Conservation (phyloP, 2,329 filamentous ascomycete genomes). For the Westerdykella sp. region DNA sequence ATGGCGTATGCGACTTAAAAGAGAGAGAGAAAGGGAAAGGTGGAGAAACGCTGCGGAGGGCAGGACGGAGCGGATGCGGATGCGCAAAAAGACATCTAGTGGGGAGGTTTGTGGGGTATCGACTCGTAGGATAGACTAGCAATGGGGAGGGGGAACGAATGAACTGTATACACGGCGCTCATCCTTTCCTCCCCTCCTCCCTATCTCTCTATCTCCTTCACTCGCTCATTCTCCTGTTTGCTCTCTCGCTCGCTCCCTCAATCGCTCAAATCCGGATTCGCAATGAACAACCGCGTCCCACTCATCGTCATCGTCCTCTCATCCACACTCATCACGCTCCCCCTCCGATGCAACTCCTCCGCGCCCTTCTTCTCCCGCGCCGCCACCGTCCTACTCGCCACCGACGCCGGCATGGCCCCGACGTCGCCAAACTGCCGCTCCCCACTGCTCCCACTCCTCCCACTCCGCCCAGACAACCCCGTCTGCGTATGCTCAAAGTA, state of each 20-base stretch:
- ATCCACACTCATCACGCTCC: conserved; percentile 62
- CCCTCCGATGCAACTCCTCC: conserved; percentile 67
- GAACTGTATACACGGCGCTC: no score
- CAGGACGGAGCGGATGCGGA: no score
- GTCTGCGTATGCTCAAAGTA: conserved; percentile 42
- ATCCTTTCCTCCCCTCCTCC: no score
- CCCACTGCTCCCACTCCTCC: conserved; percentile 31
- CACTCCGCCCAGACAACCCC: conserved; percentile 40
- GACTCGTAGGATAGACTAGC: no score
- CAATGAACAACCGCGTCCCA: conserved; percentile 67
- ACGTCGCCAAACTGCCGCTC: conserved; percentile 50
- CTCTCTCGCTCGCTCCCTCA: conserved; percentile 9
- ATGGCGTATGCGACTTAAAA: no score
- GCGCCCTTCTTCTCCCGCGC: conserved; percentile 44
- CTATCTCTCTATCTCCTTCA: no score
- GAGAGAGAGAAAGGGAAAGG: no score
- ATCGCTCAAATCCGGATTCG: conserved; percentile 67
- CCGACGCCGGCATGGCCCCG: conserved; percentile 42
- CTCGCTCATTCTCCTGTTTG: no score
- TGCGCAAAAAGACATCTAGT: no score
- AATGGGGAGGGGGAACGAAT: no score
- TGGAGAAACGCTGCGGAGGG: no score
- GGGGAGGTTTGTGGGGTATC: no score
- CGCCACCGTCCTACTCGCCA: conserved; percentile 39
- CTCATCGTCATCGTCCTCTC: conserved; percentile 71